Conservation (phyloP, 495 filamentous ascomycete genomes). For the Penicillium crystallinum region DNA sequence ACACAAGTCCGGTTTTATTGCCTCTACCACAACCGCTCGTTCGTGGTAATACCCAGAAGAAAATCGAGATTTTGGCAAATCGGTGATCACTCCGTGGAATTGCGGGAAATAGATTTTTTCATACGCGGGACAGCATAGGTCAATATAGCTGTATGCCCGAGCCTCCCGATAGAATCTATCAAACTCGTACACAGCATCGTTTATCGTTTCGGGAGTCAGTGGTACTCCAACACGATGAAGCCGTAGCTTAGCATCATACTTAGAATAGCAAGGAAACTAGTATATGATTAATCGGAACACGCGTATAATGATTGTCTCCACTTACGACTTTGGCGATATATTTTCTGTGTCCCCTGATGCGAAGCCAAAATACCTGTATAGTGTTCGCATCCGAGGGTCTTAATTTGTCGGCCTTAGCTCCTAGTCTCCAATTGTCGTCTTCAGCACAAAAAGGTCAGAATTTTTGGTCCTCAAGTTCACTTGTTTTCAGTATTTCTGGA, state of each 20-base stretch:
- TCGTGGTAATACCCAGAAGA: not conserved
- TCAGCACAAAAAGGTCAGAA: conserved; percentile 1
- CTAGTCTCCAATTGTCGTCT: not conserved
- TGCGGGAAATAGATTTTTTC: conserved; percentile 1
- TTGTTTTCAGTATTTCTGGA: not conserved
- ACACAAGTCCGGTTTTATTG: not conserved
- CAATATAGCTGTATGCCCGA: not conserved
- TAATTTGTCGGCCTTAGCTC: not conserved
- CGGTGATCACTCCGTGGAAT: not conserved
- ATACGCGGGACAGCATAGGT: not conserved
- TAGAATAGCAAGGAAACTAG: conserved; percentile 1
- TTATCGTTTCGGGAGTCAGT: not conserved
- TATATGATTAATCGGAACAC: not conserved
- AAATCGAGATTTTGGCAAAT: not conserved
- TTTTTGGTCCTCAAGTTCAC: not conserved
- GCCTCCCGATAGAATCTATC: conserved; percentile 5
- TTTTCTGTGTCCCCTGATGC: not conserved
- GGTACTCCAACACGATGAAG: not conserved
- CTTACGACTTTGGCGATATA: not conserved
- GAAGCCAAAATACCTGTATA: conserved; percentile 1
- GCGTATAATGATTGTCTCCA: not conserved
- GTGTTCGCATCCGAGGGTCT: not conserved
- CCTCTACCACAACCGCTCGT: not conserved
- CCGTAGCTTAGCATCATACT: not conserved
- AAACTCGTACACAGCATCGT: not conserved